phyloP scores from a whole-genome alignment of 371 early-diverging fungal species.

The Lichtheimia hyalospora region DNA sequence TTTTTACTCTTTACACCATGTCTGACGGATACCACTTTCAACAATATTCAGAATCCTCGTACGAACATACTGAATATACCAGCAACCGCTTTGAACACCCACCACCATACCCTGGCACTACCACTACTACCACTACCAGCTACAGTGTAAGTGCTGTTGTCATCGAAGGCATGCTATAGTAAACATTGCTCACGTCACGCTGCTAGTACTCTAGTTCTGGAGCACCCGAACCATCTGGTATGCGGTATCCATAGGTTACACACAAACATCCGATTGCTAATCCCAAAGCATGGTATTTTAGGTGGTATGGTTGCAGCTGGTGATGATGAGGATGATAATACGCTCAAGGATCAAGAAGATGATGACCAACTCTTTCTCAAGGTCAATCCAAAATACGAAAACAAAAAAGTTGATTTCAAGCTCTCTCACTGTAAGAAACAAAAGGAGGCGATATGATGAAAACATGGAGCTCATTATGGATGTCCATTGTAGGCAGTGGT shows the following conservation, averaged over 20 bases:
- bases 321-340: conserved; percentile 11
- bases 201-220: too few relatives aligned
- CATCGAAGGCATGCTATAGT: too few relatives aligned
- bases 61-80: too few relatives aligned
- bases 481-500: conserved; percentile 44
- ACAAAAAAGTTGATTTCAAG: conserved; percentile 39
- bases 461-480: not conserved
- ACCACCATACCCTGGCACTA: too few relatives aligned
- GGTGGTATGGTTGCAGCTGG: conserved; percentile 2
- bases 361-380: conserved; percentile 12
- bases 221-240: too few relatives aligned
- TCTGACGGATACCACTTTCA: conserved; percentile 6
- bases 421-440: conserved; percentile 68
- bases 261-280: not conserved
- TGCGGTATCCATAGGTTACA: not conserved
- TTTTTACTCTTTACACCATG: conserved; percentile 2
- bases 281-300: too few relatives aligned
- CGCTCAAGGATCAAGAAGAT: conserved; percentile 6
- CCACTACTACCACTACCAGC: too few relatives aligned
- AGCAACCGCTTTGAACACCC: too few relatives aligned
- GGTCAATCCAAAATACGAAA: conserved; percentile 31
- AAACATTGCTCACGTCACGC: too few relatives aligned
- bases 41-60: not conserved
- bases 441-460: not conserved
- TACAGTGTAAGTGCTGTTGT: too few relatives aligned